Evolutionary conservation across 768 basidiomycete species (phyloP).

Genomic region (Serendipita indica): DNA sequence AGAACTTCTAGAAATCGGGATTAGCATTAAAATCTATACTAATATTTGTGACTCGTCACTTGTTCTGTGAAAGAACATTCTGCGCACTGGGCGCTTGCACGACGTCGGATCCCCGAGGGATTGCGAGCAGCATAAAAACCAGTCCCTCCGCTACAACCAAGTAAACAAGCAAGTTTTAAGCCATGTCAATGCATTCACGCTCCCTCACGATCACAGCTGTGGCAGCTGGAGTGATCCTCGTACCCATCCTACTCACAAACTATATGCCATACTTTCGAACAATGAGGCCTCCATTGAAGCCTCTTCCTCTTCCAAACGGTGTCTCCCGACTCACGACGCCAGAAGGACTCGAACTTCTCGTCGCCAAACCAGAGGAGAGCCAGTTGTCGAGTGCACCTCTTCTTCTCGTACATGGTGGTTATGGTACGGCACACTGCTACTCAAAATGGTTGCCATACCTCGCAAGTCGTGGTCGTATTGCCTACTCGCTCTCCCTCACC

Average conservation of each 20-base stretch:
- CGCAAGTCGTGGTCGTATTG: background rate
- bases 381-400: background rate
- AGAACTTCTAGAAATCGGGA: no score
- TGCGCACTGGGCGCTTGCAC: no score
- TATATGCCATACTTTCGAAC: background rate
- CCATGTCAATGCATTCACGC: background rate
- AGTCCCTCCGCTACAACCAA: no score
- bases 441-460: background rate
- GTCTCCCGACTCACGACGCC: background rate
- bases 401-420: conserved; percentile 1
- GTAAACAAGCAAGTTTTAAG: background rate
- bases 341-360: background rate
- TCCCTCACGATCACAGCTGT: background rate
- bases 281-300: background rate
- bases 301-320: background rate
- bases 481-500: background rate
- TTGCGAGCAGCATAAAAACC: no score
- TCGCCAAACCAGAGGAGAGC: background rate
- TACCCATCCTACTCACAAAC: background rate
- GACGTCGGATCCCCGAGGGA: no score
- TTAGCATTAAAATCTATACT: no score
- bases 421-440: background rate
- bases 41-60: no score
- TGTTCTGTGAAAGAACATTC: no score
- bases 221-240: background rate